Percentiles rank a stretch among this genome's conserved stretches.
phyloP scores from a whole-genome alignment of 331 rosid species.

The Telfairia occidentalis region DNA sequence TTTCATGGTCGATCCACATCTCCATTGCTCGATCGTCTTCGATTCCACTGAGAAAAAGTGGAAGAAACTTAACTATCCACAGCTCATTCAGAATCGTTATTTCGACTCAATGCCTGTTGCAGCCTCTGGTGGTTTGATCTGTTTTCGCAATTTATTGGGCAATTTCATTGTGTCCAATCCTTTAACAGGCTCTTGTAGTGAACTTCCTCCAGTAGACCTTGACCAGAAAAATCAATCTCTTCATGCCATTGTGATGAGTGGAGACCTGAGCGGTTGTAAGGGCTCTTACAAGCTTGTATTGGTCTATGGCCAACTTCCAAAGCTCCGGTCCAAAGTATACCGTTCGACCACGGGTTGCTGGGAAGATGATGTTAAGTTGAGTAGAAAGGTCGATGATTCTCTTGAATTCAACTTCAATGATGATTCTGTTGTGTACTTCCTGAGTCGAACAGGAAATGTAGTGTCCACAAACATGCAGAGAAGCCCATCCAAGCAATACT shows the following conservation, averaged over 20 bases:
- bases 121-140: slow-evolving; percentile 76
- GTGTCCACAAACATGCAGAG: slow-evolving; percentile 86
- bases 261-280: slow-evolving; percentile 15
- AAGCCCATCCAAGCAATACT: slow-evolving; percentile 87
- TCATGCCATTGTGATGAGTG: slow-evolving; percentile 70
- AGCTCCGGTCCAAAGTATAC: slow-evolving; percentile 45
- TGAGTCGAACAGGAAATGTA: slow-evolving; percentile 76
- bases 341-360: slow-evolving; percentile 43
- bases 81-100: slow-evolving; percentile 27
- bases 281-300: slow-evolving; percentile 49
- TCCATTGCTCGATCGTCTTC: slow-evolving; percentile 46
- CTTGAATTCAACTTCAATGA: slow-evolving; percentile 38
- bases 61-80: slow-evolving; percentile 54
- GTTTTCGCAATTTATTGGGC: slow-evolving; percentile 48
- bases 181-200: slow-evolving; percentile 39
- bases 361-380: slow-evolving; percentile 47
- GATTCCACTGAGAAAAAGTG: slow-evolving; percentile 70
- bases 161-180: slow-evolving; percentile 62
- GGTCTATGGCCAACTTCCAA: slow-evolving; percentile 62
- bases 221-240: slow-evolving; percentile 33
- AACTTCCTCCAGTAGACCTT: slow-evolving; percentile 50
- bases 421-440: slow-evolving; percentile 72
- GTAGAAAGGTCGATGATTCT: slow-evolving; percentile 30
- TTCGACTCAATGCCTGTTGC: slow-evolving; percentile 69
- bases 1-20: slow-evolving; percentile 70